These are phyloP conservation scores for Lachnum nothofagi DNA, from an alignment of 2,329 filamentous ascomycete genomes.

Conservation along the genomic window DNA sequence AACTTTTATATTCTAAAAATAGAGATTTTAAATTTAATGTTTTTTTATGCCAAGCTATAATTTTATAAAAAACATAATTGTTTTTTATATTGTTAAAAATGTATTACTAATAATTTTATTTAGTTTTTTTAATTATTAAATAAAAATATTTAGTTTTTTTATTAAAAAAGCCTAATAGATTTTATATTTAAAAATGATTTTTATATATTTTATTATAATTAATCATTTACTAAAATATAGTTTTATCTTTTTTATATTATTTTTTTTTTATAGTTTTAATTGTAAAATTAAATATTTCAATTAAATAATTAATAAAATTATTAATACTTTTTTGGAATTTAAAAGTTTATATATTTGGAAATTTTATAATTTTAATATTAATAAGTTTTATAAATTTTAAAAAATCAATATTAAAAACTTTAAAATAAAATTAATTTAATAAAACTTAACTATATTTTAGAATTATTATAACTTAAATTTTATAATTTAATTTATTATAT, in stretches of 20 bases:
- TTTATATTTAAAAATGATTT: too few relatives aligned
- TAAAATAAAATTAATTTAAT: not conserved
- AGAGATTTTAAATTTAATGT: not conserved
- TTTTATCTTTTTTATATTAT: not conserved
- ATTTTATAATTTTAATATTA: not conserved
- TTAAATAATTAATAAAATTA: too few relatives aligned
- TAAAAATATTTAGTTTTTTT: too few relatives aligned
- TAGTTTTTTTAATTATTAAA: not conserved
- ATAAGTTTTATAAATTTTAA: too few relatives aligned
- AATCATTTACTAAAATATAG: not conserved
- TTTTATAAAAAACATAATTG: not conserved
- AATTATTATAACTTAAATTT: not conserved
- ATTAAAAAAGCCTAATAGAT: too few relatives aligned
- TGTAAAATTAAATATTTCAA: not conserved
- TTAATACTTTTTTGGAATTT: not conserved
- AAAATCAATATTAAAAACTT: too few relatives aligned
- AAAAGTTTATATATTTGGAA: not conserved
- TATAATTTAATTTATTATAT: not conserved
- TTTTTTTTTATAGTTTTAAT: not conserved
- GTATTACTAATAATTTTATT: not conserved
- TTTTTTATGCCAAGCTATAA: not conserved
- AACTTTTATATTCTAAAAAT: too few relatives aligned
- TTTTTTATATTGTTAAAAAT: not conserved
- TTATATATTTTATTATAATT: not conserved
- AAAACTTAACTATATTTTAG: not conserved